These are phyloP conservation scores for Phytophthora idaei DNA, from an alignment of 352 stramenopile genomes.

Conservation along the genomic window DNA sequence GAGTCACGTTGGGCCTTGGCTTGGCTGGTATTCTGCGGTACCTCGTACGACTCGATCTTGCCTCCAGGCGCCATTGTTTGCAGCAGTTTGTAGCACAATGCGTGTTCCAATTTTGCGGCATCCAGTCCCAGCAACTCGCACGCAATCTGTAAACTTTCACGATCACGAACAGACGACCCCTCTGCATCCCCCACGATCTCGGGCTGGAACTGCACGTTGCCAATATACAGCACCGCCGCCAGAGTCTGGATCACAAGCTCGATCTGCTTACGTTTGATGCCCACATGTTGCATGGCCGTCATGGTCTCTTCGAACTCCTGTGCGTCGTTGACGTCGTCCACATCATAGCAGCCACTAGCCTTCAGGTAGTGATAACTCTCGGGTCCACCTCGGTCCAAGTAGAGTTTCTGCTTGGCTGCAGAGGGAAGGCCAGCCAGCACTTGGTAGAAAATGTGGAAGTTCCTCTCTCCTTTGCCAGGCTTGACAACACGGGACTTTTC, in stretches of 20 bases:
- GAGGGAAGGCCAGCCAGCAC: slow-evolving; percentile 72
- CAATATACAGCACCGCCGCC: slow-evolving; percentile 79
- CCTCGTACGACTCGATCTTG: slow-evolving; percentile 86
- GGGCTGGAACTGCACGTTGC: slow-evolving; percentile 74
- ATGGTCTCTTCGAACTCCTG: slow-evolving; percentile 89
- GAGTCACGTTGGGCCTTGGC: slow-evolving; percentile 93
- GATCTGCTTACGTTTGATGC: slow-evolving; percentile 90
- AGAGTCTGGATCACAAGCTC: slow-evolving; percentile 88
- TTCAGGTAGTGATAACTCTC: slow-evolving; percentile 91
- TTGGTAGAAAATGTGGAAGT: slow-evolving; percentile 97
- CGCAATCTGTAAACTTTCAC: slow-evolving; percentile 62
- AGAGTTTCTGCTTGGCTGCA: slow-evolving; percentile 70
- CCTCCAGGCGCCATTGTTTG: slow-evolving; percentile 88
- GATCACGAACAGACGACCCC: slow-evolving; percentile 56
- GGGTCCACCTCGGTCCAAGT: slow-evolving; percentile 64
- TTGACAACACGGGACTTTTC: slow-evolving; percentile 92
- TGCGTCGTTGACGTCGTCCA: slow-evolving; percentile 92
- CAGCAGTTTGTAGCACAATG: slow-evolving; percentile 84
- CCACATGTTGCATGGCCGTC: slow-evolving; percentile 87
- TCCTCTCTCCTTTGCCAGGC: slow-evolving; percentile 88
- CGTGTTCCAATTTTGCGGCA: slow-evolving; percentile 61
- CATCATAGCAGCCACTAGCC: slow-evolving; percentile 86
- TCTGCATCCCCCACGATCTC: slow-evolving; percentile 76
- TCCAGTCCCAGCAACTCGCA: slow-evolving; percentile 78
- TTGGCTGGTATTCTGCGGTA: slow-evolving; percentile 87